Evolutionary conservation across 306 rosid species (phyloP).

Genomic region (Glycine tomentella): DNA sequence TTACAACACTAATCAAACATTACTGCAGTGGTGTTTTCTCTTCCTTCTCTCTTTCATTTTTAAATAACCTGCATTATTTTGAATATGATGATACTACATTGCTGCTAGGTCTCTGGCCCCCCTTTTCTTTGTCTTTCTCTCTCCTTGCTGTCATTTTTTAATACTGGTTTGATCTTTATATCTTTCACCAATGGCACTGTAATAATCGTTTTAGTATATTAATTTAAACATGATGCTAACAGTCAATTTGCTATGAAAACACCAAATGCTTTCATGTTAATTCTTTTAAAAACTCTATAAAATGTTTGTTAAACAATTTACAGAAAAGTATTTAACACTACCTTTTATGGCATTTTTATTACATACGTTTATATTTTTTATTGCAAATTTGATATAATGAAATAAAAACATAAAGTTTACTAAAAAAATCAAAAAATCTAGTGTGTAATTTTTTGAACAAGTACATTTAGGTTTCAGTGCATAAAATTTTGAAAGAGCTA

Average conservation of each 20-base stretch:
- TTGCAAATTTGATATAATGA: not conserved
- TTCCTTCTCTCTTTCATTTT: no score
- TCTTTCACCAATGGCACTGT: no score
- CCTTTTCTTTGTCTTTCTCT: no score
- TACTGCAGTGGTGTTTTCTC: no score
- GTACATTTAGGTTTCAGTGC: not conserved
- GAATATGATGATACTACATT: no score
- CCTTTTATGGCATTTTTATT: not conserved
- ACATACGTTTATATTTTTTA: no score
- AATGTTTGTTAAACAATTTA: not conserved
- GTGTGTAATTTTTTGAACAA: not conserved
- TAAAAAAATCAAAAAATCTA: not conserved
- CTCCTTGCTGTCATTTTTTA: no score
- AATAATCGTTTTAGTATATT: no score
- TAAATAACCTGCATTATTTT: no score
- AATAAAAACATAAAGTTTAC: not conserved
- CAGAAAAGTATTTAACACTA: not conserved
- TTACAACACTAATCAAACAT: not conserved
- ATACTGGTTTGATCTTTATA: no score
- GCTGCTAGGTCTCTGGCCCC: no score
- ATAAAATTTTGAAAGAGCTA: not conserved
- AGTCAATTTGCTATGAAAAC: not conserved
- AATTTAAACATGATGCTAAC: not conserved
- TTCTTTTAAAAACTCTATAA: not conserved
- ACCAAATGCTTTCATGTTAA: not conserved